phyloP scores from a whole-genome alignment of 352 stramenopile species.

The Globisporangium spinosum region DNA sequence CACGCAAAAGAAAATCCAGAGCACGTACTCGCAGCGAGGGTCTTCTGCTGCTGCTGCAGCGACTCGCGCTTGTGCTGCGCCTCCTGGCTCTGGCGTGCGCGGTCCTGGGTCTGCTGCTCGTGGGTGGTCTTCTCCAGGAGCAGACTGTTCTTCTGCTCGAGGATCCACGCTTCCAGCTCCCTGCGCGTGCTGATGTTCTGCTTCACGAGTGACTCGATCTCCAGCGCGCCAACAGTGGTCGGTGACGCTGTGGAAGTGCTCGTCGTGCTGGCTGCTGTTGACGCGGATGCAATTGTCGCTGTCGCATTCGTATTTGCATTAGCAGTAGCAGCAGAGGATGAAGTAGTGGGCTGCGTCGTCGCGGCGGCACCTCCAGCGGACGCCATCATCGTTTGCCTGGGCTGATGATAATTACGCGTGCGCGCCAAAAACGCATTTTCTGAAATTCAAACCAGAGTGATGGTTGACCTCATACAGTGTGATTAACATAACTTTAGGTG shows the following conservation, averaged over 20 bases:
- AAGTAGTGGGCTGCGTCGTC: neutral
- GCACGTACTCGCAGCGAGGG: constrained; percentile 28
- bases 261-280: neutral
- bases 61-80: constrained; percentile 39
- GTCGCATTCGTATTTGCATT: neutral
- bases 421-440: neutral
- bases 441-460: constrained; percentile 5
- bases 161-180: constrained; percentile 45
- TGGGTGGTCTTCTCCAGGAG: constrained; percentile 42
- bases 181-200: constrained; percentile 39
- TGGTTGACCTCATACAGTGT: neutral
- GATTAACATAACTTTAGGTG: neutral
- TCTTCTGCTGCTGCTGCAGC: constrained; percentile 42
- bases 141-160: constrained; percentile 36
- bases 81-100: constrained; percentile 32
- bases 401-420: neutral
- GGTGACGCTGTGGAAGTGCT: neutral
- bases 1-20: neutral
- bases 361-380: neutral
- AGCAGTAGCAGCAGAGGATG: neutral
- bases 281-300: neutral
- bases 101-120: constrained; percentile 39
- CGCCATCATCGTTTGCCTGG: neutral
- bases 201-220: constrained; percentile 41
- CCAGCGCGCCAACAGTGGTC: constrained; percentile 18